Base-by-base conservation (phyloP, 2,329 filamentous ascomycete species). In the Sporothrix globosa region DNA sequence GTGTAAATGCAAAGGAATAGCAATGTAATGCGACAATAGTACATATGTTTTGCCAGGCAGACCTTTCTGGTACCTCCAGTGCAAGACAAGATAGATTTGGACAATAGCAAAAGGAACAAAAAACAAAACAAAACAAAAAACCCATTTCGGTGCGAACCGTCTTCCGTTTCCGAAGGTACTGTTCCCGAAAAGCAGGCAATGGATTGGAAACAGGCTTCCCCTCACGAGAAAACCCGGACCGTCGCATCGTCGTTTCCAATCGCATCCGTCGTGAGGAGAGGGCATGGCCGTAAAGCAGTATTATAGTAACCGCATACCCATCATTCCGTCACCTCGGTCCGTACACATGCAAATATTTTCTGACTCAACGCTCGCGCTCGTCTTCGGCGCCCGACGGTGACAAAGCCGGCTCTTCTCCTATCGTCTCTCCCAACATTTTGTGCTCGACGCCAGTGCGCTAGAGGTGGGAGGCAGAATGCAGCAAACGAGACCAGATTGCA, bases 21-120 rank as follows among this genome's bases (percentile, higher is more conserved):
- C 79, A 69, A 7, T 63, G 77, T 79, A 80, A 81, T 82, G 79
- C 79, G 79, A 83, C 80, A 84, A 84, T 82, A 84, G 80, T 85
- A 85, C 83, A 84, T 80, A 80, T 81, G 80, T 79, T 76, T 78
- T 74, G 67, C 66, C 68, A 30, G 48, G 67, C 3, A 52, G 21
- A 30, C 68, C 39, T 73, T 68, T 70, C 56, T 56, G 67, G 70
- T 19, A 41, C 61, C 52, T 27, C 70, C 67, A 27, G 46, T 52
- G 17, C 70, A 69, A 71, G 52, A 54, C 58, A 48, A 44, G 19
- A 71, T 69, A 71, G 61, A 71, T 69, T 71, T 41, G 46, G 58
- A 63, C 70, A 71, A n/a, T n/a, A 41, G 69, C 56, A 68, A 68
- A 67, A 52, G 63, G 56, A 4, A 27, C 19, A 48, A 17, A 65